Conservation (phyloP, 2,329 filamentous ascomycete genomes). For the Cercospora zeina region DNA sequence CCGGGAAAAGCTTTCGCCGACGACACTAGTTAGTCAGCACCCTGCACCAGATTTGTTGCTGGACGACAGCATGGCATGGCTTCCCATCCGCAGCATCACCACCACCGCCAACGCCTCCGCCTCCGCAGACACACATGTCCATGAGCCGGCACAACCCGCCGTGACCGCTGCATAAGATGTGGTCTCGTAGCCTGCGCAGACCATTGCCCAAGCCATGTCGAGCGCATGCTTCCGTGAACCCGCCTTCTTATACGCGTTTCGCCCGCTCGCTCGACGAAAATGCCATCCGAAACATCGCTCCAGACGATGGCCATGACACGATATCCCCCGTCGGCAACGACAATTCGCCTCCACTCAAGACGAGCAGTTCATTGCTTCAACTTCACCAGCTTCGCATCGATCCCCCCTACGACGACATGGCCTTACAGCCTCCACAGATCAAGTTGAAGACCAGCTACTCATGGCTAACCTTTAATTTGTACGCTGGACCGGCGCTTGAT, state of each 20-base stretch:
- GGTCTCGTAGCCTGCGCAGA: constrained; percentile 6
- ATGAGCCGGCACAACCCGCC: background rate
- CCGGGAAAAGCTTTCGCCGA: background rate
- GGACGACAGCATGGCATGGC: background rate
- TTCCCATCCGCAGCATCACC: background rate
- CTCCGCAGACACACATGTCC: background rate
- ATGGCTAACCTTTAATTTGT: no score
- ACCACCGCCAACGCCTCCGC: background rate
- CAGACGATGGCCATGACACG: background rate
- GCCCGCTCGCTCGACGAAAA: background rate
- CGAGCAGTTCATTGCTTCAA: background rate
- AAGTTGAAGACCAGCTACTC: no score
- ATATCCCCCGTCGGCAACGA: background rate
- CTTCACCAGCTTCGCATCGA: background rate
- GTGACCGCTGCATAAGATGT: background rate
- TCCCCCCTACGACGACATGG: background rate
- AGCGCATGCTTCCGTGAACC: background rate
- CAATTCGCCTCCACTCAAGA: background rate
- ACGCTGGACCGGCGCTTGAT: background rate
- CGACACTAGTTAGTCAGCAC: background rate
- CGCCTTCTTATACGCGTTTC: background rate
- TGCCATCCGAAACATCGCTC: background rate
- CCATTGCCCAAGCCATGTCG: background rate
- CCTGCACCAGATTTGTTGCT: background rate
- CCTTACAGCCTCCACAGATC: no score